A percentile compares a stretch with the other conserved stretches of the same genome.
Conservation (phyloP, 306 rosid genomes). For the Quercus mongolica region DNA sequence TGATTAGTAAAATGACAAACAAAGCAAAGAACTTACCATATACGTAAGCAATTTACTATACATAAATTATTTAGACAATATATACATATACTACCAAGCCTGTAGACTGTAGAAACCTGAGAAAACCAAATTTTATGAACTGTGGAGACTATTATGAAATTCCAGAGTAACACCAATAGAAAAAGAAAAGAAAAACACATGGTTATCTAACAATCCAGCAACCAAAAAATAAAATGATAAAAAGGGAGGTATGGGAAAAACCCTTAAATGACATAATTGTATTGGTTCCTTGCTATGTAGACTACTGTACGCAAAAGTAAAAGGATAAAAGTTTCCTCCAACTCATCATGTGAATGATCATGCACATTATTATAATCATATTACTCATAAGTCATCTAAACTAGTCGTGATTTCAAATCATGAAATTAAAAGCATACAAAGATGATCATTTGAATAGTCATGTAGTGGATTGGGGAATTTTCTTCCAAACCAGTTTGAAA, state of each 20-base stretch:
- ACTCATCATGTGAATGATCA: no score
- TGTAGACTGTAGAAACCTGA: neutral
- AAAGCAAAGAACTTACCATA: conserved; percentile 1
- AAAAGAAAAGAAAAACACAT: neutral
- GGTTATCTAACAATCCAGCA: no score
- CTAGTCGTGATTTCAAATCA: no score
- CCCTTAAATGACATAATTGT: neutral
- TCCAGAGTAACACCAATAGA: neutral
- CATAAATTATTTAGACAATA: neutral
- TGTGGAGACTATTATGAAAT: neutral
- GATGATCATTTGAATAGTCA: no score
- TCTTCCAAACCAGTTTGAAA: no score
- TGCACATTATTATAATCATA: no score
- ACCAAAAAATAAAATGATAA: neutral
- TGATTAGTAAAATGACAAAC: conserved; percentile 1
- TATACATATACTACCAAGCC: neutral
- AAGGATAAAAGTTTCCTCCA: neutral
- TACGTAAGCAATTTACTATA: neutral
- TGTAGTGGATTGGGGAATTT: no score
- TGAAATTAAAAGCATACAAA: no score
- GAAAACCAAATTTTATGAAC: neutral
- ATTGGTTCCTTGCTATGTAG: neutral
- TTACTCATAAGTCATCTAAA: no score
- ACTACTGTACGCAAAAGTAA: neutral
- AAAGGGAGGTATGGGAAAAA: neutral